A percentile compares a stretch with the other conserved stretches of the same genome.
Conservation (phyloP, 2,329 filamentous ascomycete genomes). For the Colletotrichum orchidophilum region DNA sequence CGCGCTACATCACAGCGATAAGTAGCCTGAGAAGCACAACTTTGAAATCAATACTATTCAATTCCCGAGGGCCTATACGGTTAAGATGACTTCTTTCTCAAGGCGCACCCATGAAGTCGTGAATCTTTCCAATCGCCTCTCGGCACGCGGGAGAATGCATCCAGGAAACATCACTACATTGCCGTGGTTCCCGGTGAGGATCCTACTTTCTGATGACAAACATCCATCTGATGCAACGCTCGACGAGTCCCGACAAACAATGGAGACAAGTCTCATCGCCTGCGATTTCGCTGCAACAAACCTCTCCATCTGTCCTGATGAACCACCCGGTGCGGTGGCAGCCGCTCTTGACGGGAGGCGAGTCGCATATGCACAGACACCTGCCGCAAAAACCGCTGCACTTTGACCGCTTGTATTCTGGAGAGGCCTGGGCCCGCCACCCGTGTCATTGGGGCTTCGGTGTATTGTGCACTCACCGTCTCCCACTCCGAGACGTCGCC, state of each 20-base stretch:
- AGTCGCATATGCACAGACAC: constrained; percentile 3
- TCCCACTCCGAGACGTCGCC: background rate
- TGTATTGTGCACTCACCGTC: background rate
- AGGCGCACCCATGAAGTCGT: no score
- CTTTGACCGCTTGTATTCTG: background rate
- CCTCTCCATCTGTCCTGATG: background rate
- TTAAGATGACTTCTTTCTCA: no score
- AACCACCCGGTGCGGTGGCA: background rate
- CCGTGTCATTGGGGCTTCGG: background rate
- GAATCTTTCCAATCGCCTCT: no score
- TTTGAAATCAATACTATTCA: background rate
- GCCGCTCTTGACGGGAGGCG: background rate
- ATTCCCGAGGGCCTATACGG: background rate
- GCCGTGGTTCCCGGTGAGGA: no score
- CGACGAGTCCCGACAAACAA: no score
- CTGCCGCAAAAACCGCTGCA: background rate
- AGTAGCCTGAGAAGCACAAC: background rate
- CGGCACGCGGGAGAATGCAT: no score
- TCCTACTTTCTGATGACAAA: no score
- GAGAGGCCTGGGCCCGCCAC: background rate
- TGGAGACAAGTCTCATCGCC: no score
- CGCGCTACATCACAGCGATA: no score
- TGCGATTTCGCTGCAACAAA: no score
- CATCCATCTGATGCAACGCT: no score
- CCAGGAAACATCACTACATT: no score